Base-by-base conservation (phyloP, 1,284 basidiomycete genomes). In the Microbotryum lychnidis-dioicae region DNA sequence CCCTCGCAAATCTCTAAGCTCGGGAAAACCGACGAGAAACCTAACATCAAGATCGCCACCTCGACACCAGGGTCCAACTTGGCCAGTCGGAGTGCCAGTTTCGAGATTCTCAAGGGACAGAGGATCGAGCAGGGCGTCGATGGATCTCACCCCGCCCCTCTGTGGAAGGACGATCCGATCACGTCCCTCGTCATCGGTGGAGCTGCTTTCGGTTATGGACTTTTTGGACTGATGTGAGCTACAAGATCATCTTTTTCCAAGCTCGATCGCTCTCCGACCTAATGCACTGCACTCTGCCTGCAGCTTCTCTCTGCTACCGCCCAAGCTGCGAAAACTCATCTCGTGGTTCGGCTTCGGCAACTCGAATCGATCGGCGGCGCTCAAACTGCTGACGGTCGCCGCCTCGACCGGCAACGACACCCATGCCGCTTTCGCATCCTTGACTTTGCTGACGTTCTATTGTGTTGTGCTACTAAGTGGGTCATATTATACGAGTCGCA, bases 381-480 rank as follows among this genome's bases (percentile, higher is more conserved):
- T 68, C 50, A 65, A 71, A 57, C 61, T 70, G 14, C 57, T 71
- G 14, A 69, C 68, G 16, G 57, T 71, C 27, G 56, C 69, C 0
- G 62, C 70, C 0, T 49, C 50, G 4, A 65, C 64, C 14, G 61
- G 62, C 6, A 57, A 58, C 44, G 69, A 70, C 50, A 58, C 68
- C 1, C 69, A 71, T 50, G 68, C 63, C 2, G 63, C 62, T 25
- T 71, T 71, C 16, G 67, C 69, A 0, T 58, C 60, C 1, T 50
- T 71, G n/a, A 60, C 61, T 0, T 58, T 71, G 2, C 16, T 66
- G n/a, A 69, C 66, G 8, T 71, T 60, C 25, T 71, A 71, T 50
- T 47, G 62, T 20, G 53, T 68, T 42, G 59, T 71, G 50, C 66
- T 71, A 18, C 61, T 70, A 25, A 66, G 63, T 67, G 20, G 18